A percentile compares a stretch with the other conserved stretches of the same genome.
Conservation (phyloP, 2,329 filamentous ascomycete species). For the Fusarium oxysporum region DNA sequence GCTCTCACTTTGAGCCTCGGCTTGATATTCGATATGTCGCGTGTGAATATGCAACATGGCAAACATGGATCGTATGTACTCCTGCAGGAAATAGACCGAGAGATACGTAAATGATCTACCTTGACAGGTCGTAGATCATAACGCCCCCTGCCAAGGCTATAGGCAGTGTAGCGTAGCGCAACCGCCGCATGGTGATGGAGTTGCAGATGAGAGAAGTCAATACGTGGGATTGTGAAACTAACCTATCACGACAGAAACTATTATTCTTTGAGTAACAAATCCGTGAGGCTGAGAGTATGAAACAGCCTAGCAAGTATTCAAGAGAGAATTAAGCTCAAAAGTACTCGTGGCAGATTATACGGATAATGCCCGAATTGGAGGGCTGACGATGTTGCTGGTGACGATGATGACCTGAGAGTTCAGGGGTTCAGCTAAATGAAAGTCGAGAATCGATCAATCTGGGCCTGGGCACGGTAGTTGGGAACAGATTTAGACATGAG, state of each 20-base stretch:
- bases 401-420: constrained; percentile 17
- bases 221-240: constrained; percentile 25
- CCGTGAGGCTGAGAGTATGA: constrained; percentile 15
- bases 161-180: constrained; percentile 1
- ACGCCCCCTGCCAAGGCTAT: constrained; percentile 28
- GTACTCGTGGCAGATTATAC: constrained; percentile 8
- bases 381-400: constrained; percentile 12
- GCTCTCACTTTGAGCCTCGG: constrained; percentile 33
- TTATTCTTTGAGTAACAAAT: constrained; percentile 20
- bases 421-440: constrained; percentile 20
- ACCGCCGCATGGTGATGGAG: constrained; percentile 22
- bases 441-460: constrained; percentile 23
- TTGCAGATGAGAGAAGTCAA: constrained; percentile 34
- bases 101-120: constrained; percentile 14
- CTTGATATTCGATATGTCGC: constrained; percentile 23
- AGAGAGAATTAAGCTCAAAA: constrained; percentile 15
- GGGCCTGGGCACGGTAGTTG: constrained; percentile 12
- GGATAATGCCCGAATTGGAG: constrained; percentile 41
- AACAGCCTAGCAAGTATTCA: constrained; percentile 19
- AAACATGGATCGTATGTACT: neutral
- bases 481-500: constrained; percentile 1
- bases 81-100: constrained; percentile 8
- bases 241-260: constrained; percentile 23
- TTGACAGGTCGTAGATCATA: constrained; percentile 36
- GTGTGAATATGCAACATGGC: constrained; percentile 31